These are phyloP conservation scores for Micromonas pusilla DNA, from an alignment of 139 green algal species.

Conservation along the genomic window DNA sequence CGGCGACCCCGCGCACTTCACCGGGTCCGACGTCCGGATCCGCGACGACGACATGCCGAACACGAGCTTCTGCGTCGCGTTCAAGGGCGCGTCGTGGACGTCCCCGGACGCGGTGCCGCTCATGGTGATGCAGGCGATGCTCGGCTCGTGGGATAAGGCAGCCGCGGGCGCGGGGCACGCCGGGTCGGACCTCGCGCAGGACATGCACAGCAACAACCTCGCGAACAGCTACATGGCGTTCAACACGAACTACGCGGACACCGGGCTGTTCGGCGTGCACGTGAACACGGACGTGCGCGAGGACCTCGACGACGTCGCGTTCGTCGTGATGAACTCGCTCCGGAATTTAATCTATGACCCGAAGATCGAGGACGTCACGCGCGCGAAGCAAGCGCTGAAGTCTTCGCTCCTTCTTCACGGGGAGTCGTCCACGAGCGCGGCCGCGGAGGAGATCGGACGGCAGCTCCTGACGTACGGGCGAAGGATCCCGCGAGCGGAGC, in stretches of 20 bases:
- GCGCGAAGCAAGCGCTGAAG: constrained; percentile 95
- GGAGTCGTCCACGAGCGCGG: constrained; percentile 49
- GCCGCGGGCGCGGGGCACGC: neutral
- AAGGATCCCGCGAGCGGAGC: constrained; percentile 83
- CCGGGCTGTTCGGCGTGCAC: constrained; percentile 90
- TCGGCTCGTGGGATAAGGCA: constrained; percentile 49
- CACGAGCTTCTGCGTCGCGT: constrained; percentile 78
- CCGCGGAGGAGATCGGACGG: constrained; percentile 90
- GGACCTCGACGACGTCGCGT: constrained; percentile 41
- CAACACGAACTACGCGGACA: constrained; percentile 95
- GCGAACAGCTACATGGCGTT: constrained; percentile 86
- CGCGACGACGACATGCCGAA: constrained; percentile 76
- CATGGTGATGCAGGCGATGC: constrained; percentile 93
- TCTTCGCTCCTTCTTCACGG: constrained; percentile 53
- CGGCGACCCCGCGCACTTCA: constrained; percentile 83
- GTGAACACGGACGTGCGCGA: constrained; percentile 23
- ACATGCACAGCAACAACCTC: constrained; percentile 74
- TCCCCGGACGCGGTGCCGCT: constrained; percentile 92
- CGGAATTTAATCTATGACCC: constrained; percentile 78
- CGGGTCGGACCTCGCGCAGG: constrained; percentile 58
- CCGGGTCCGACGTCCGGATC: constrained; percentile 81
- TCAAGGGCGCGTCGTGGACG: constrained; percentile 86
- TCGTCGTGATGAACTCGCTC: constrained; percentile 57
- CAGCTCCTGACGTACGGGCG: constrained; percentile 91
- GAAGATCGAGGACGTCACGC: constrained; percentile 69